Base-by-base conservation (phyloP, 2,329 filamentous ascomycete species). In the Epichloe brachyelytri region DNA sequence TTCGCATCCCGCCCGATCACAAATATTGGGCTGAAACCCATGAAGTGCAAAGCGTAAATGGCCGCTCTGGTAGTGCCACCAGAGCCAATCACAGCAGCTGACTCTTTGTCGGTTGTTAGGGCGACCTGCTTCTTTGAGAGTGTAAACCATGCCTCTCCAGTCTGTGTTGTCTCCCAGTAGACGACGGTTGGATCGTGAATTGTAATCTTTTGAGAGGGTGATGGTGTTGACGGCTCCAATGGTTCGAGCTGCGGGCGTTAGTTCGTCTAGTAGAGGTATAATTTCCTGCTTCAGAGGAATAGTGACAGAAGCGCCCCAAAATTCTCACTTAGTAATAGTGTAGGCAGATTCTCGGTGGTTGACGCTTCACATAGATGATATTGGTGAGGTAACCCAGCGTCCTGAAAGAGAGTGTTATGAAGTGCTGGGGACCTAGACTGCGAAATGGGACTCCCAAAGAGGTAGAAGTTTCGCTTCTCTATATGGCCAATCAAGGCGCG, bases 201-300 rank as follows among this genome's bases (percentile, higher is more conserved):
- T 26, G 63, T 62, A 14, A 12, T 34, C 3, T 11, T 46, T 33
- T 3, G 79, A 63, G 0, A 86, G 83, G 30, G 95, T 80, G 60
- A 98, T 85, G 17, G 93, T 98, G 71, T 98, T 98, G 56, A 97
- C 85, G 3, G 93, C 93, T 20, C 93, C 93, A 55, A 98, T 96
- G 33, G 80, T 73, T 56, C 79, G 78, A 14, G 89, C 91, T 50
- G 93, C 83, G 33, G 83, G 78, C 0, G 88, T 84, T 52, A 96
- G 74, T 49, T 84, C 80, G 63, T 97, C 89, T 14, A 98, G 72
- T 5, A 91, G 69, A 0, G 79, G 75, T 70, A 94, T 88, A 52
- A 97, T 82, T 59, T 95, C 88, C 33, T 93, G 73, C 71, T 98
- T 98, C 50, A 98, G 74, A 1, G 93, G 93, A 48, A 98, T 97